Evolutionary conservation across 2,329 filamentous ascomycete species (phyloP), one percentile per base, ranked within the genome.

Genomic region (Fusarium miscanthi): DNA sequence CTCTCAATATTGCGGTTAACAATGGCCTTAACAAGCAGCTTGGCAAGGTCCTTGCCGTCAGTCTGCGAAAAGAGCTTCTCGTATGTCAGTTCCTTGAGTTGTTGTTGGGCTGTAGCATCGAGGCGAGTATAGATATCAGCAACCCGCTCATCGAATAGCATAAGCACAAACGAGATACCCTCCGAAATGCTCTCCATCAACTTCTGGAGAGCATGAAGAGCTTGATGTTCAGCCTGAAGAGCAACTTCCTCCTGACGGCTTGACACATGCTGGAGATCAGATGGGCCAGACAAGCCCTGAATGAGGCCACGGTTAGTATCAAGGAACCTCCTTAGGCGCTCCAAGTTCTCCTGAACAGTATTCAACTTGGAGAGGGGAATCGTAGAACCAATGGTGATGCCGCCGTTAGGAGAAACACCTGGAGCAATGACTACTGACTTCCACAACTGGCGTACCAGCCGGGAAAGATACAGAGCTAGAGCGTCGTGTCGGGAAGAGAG

Each of bases 1-100:
- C 94, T 97, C 64, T 95, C 93, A 76, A 99, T 99, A 81, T 97
- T 99, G 77, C 95, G 91, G 81, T 98, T 98, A 60, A 99, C 96
- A 78, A 99, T 98, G 2, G 95, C 94, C 81, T 98, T 99, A 63
- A 99, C 96, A 3, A 99, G 87, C 61, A 97, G 89, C 81, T 97
- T 98, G 6, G 95, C 97, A 30, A 98, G 88, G 16, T 97, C 94
- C 76, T 94, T 94, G 37, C 96, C 96, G 23, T 90, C 87, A 10
- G 87, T 83, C 45, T 92, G 90, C 8, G 94, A 93, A 81, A 99
- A 98, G 0, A 99, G 89, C 49, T 90, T 89, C 80, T 98, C 94
- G 78, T 94, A 99, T 0, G 94, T 98, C 59, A 99, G 87, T 40
- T 91, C 88, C 65, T 89, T 88, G 58, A 97, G 90, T 66, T 90